Evolutionary conservation across 306 rosid genomes (phyloP), one percentile per base, ranked within the genome.

Genomic region (Carpinus fangiana): DNA sequence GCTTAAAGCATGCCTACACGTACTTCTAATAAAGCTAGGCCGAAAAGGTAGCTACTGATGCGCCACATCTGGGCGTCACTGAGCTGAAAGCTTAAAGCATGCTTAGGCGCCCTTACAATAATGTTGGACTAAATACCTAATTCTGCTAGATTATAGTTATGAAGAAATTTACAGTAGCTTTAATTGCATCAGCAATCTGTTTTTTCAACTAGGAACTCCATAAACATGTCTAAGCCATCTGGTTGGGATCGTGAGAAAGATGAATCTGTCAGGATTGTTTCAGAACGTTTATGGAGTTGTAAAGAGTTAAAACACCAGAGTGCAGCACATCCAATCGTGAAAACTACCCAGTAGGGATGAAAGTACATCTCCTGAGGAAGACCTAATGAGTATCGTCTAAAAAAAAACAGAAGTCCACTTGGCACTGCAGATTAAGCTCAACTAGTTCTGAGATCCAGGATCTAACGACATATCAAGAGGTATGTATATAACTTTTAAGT

Each of bases 211-310:
- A 65, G 70, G 13, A 36, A 65, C 70, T 26, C 18, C 21, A 36
- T 65, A 65, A 65, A 43, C 45, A 65, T 65, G 47, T 34, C 71
- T 65, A 65, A 65, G 71, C 71, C 70, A 0, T 61, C 67, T 61
- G 41, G 41, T 61, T 61, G 8, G 64, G 34, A 6, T 28, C 43
- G 26, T 23, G 67, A 61, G 0, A 6, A 14, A 28, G 68, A 61
- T 61, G 16, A 14, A 26, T 4, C 43, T 23, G 68, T 28, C 7
- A 61, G 68, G 38, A 6, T 26, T 28, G 34, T 4, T 13, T 12
- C 2, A 61, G 17, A 23, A 28, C 21, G 4, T 18, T 28, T 26
- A 16, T 28, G 28, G 38, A 61, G 18, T 18, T 28, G 68, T 61
- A 61, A 61, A 28, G 41, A 61, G 68, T 61, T 61, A 14, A 18